Evolutionary conservation across 768 basidiomycete species (phyloP), one percentile per base, ranked within the genome.

Genomic region (Naganishia vaughanmartiniae): DNA sequence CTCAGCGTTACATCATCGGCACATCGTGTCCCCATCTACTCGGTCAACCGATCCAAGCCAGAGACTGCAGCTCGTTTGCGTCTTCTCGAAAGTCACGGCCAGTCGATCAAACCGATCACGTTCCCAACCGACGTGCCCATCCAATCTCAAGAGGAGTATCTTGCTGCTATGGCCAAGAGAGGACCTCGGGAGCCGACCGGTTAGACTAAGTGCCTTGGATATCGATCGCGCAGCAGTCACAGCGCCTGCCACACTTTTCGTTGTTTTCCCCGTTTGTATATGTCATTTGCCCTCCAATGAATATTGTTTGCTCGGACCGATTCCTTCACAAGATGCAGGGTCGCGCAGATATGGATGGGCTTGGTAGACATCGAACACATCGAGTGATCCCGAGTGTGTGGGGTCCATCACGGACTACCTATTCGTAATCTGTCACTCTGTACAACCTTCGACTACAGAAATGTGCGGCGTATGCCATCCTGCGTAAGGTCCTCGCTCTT

Each of bases 1-100:
- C 85, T 33, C 86, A 86, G 54, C 69, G 85, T 86, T 54, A 86
- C 85, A 0, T 86, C 85, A 17, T 85, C 85, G 0, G 83, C 80
- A 69, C 85, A 86, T 68, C 84, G 85, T 31, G 84, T 87, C 81
- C 69, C 85, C 76, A 54, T 87, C 1, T 86, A 85, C 78, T 85
- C 84, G 73, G 84, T 87, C 67, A 86, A 86, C 76, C 82, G 70
- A 58, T 76, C 83, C 2, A 79, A 76, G 56, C 82, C 83, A 0
- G 83, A 80, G 19, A 86, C 86, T 2, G 82, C 81, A n/a, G 73
- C 75, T 68, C 82, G 86, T 31, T 77, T 86, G 33, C 80, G 78
- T 55, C 80, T 83, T 56, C 78, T 85, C 42, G 82, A 83, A 54
- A 80, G 74, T 1, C 80, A 79, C 31, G 84, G 84, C 5, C 73